Percentiles rank a stretch among this genome's conserved stretches.
Evolutionary conservation across 257 asterid species (phyloP).

Genomic region (Echium plantagineum): DNA sequence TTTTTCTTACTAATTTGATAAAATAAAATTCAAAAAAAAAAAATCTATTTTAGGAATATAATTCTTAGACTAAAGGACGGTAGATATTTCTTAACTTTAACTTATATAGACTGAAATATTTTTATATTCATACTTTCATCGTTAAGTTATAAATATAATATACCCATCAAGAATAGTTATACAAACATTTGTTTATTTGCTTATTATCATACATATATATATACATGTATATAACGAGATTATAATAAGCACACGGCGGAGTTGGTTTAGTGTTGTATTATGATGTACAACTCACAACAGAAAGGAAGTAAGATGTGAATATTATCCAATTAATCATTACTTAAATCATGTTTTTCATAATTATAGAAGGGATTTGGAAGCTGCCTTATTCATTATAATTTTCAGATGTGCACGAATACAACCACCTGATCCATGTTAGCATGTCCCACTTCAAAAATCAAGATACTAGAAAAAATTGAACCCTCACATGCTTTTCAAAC

Average conservation of each 20-base stretch:
- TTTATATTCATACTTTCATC: no score
- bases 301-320: background rate
- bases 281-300: background rate
- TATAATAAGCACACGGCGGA: background rate
- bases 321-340: background rate
- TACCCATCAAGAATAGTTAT: background rate
- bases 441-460: constrained; percentile 34
- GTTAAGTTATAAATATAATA: no score
- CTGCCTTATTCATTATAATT: background rate
- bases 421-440: constrained; percentile 8
- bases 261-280: background rate
- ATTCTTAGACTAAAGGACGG: no score
- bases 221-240: background rate
- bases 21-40: no score
- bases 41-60: no score
- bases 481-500: constrained; percentile 40
- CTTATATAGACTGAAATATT: no score
- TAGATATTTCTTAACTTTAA: no score
- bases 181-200: no score
- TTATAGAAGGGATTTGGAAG: background rate
- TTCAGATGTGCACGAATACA: background rate
- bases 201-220: no score
- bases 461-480: constrained; percentile 20
- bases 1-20: no score
- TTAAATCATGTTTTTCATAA: no score